Percentiles rank a stretch among this genome's conserved stretches.
phyloP scores from a whole-genome alignment of 495 filamentous ascomycete species.

The Xylaria cubensis region DNA sequence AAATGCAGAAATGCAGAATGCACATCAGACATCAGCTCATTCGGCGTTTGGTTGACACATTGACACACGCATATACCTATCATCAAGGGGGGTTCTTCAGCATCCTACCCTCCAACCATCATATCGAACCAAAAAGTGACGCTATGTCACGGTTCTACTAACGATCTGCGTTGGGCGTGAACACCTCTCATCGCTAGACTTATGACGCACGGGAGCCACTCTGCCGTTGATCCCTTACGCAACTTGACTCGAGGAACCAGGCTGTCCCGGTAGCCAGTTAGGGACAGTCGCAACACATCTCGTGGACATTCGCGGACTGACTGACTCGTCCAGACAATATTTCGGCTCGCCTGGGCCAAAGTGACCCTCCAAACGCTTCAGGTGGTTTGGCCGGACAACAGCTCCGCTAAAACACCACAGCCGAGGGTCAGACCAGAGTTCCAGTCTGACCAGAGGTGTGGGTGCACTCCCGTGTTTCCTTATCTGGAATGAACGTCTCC shows the following conservation, averaged over 20 bases:
- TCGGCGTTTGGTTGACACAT: not conserved
- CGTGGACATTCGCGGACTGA: not conserved
- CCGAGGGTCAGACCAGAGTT: conserved; percentile 9
- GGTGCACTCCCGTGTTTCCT: conserved; percentile 3
- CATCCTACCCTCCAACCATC: not conserved
- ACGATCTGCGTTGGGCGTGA: not conserved
- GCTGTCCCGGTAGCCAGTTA: not conserved
- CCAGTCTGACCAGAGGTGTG: not conserved
- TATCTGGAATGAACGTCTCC: conserved; percentile 5
- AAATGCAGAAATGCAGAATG: conserved; percentile 24
- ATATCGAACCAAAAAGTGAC: not conserved
- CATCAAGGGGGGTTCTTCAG: conserved; percentile 15
- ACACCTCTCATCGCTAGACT: not conserved
- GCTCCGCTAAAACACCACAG: conserved; percentile 20
- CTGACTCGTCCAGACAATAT: not conserved
- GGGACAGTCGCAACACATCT: not conserved
- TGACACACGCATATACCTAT: conserved; percentile 1
- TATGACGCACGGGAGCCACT: conserved; percentile 26
- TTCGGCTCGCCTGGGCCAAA: conserved; percentile 3
- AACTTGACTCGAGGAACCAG: not conserved
- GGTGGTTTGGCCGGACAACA: conserved; percentile 10
- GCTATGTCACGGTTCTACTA: not conserved
- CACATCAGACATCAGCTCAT: conserved; percentile 4
- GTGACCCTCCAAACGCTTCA: conserved; percentile 12
- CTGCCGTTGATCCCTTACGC: conserved; percentile 10